These are phyloP conservation scores for Peronospora destructor DNA, from an alignment of 352 stramenopile genomes.

Conservation along the genomic window DNA sequence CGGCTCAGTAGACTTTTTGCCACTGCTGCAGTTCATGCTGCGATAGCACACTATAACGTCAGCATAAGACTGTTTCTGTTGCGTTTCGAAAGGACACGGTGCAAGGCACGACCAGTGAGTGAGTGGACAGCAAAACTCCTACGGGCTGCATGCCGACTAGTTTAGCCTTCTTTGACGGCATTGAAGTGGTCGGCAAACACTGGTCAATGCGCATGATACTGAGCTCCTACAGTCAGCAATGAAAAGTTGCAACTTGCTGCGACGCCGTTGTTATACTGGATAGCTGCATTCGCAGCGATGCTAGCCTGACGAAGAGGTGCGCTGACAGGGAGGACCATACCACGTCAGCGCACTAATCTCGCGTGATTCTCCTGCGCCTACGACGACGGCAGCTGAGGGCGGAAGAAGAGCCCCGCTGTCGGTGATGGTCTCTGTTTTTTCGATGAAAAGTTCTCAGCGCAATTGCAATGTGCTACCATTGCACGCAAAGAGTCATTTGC, in stretches of 20 bases:
- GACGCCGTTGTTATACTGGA: not conserved
- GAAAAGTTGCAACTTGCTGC: not conserved
- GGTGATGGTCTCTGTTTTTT: not conserved
- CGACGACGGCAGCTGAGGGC: conserved; percentile 11
- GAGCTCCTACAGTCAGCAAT: too few species aligned
- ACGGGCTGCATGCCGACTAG: not conserved
- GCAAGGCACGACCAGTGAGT: conserved; percentile 1
- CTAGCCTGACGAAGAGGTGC: conserved; percentile 11
- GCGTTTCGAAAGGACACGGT: conserved; percentile 13
- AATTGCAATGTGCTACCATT: conserved; percentile 10
- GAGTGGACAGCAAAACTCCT: conserved; percentile 10
- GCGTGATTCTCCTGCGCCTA: not conserved
- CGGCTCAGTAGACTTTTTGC: not conserved
- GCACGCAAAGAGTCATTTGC: conserved; percentile 17
- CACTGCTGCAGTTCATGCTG: not conserved
- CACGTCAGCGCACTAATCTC: conserved; percentile 3
- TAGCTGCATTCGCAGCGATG: not conserved
- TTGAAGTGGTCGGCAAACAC: not conserved
- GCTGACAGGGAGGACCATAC: not conserved
- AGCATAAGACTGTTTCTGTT: conserved; percentile 15
- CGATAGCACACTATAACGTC: conserved; percentile 8
- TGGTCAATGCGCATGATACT: not conserved
- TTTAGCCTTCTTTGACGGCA: not conserved
- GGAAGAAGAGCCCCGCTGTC: conserved; percentile 9
- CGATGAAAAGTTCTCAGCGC: not conserved